Evolutionary conservation across 2,329 filamentous ascomycete genomes (phyloP), one percentile per base, ranked within the genome.

Genomic region (Trichoderma simmonsii): DNA sequence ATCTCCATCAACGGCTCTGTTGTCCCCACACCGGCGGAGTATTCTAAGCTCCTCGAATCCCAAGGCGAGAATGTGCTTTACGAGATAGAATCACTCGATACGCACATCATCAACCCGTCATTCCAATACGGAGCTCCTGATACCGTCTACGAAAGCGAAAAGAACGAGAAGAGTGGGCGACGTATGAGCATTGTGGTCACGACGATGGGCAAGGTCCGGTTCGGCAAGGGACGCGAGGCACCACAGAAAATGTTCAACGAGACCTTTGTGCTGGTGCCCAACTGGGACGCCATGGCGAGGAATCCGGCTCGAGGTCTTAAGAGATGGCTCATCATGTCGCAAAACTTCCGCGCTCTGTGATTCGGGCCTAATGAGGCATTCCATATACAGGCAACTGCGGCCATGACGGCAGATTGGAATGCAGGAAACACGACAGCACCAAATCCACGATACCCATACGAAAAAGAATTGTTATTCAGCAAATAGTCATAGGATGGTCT

Each of bases 1-100:
- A 94, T 97, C 77, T 88, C 90, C 77, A 91, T 94, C 85, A 97
- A 97, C 83, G 94, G 94, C 76, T 90, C 90, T 62, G 81, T 88
- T 3, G 83, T 93, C 48, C 81, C 87, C 39, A 86, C 89, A 71
- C 91, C 90, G 0, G 82, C 84, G 65, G 89, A 90, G 59, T 91
- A 94, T 77, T 89, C 91, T 76, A 86, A 86, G 21, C 86, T 94
- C 32, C 92, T 94, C 75, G 86, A 90, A 71, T 86, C 87, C 6
- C 89, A 94, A 72, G 81, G 89, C 84, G 59, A 82, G 75, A 76
- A 83, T 82, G 82, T 90, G 18, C 82, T 86, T 75, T 96, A 93
- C 82, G 92, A 95, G 71, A 86, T 94, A 70, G 90, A 93, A 78
- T 90, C 89, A 15, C 89, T 91, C 76, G 93, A 97, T 81, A 90